phyloP scores from a whole-genome alignment of 108 stramenopile genomes.

The Nitzschia sp. region DNA sequence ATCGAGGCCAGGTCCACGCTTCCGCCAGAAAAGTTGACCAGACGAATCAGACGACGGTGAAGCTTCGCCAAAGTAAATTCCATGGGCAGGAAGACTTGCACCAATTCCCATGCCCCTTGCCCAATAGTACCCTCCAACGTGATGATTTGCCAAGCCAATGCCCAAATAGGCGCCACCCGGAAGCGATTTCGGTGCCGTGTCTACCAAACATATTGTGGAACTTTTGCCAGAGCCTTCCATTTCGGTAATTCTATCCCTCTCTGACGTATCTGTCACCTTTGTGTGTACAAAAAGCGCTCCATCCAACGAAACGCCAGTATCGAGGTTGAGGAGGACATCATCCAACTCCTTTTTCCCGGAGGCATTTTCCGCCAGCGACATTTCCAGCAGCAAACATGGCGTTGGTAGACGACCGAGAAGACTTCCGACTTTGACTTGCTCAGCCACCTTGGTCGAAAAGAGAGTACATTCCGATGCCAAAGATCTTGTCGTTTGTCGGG shows the following conservation, averaged over 20 bases:
- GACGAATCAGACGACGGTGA: not conserved
- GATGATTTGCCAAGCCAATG: conserved; percentile 79
- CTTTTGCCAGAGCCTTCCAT: conserved; percentile 13
- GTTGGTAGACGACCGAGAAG: conserved; percentile 65
- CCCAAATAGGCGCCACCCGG: conserved; percentile 41
- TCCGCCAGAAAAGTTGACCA: conserved; percentile 33
- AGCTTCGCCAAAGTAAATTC: conserved; percentile 42
- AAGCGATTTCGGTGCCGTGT: conserved; percentile 6
- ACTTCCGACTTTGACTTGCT: conserved; percentile 18
- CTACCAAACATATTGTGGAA: conserved; percentile 31
- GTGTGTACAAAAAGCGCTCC: conserved; percentile 39
- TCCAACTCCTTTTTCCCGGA: conserved; percentile 6
- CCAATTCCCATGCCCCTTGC: conserved; percentile 73
- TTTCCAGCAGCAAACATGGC: conserved; percentile 44
- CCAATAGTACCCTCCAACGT: conserved; percentile 83
- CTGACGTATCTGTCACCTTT: conserved; percentile 26
- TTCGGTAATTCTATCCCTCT: conserved; percentile 10
- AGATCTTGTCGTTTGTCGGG: no score
- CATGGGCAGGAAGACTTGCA: conserved; percentile 69
- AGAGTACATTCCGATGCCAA: not conserved
- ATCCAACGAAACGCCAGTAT: not conserved
- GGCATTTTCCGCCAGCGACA: conserved; percentile 30
- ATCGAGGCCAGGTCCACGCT: conserved; percentile 11
- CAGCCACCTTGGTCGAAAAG: not conserved
- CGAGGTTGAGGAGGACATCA: not conserved